phyloP scores from a whole-genome alignment of 805 yeast species.

The Brettanomyces custersianus region DNA sequence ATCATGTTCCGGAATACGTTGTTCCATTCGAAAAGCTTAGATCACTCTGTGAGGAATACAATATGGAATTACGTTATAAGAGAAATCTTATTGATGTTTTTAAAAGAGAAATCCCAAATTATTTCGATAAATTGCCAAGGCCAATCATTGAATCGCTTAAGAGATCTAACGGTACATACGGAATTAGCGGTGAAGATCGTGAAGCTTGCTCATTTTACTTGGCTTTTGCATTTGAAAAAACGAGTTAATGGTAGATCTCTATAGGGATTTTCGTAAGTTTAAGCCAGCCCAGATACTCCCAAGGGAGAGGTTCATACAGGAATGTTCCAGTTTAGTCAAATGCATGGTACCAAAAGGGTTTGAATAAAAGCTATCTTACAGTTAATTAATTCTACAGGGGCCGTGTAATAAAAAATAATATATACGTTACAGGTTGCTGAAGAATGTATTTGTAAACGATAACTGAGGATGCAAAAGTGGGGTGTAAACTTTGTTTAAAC shows the following conservation, averaged over 20 bases:
- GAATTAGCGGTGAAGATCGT: conserved; percentile 81
- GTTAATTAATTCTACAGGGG: too few relatives aligned
- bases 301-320: too few relatives aligned
- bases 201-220: conserved; percentile 82
- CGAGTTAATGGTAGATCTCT: conserved; percentile 12
- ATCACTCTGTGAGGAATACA: conserved; percentile 75
- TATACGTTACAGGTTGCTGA: too few relatives aligned
- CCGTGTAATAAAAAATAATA: too few relatives aligned
- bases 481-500: too few relatives aligned
- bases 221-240: conserved; percentile 70
- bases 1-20: conserved; percentile 92
- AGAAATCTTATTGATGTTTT: conserved; percentile 78
- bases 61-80: conserved; percentile 60
- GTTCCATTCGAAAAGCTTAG: conserved; percentile 89
- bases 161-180: conserved; percentile 71
- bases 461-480: too few relatives aligned
- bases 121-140: conserved; percentile 48
- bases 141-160: conserved; percentile 57
- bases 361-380: too few relatives aligned
- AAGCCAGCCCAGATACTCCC: too few relatives aligned
- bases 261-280: background rate
- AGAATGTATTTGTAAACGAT: too few relatives aligned
- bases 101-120: conserved; percentile 65
- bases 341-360: too few relatives aligned
- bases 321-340: too few relatives aligned